A percentile compares a stretch with the other conserved stretches of the same genome.
Conservation (phyloP, 1,284 basidiomycete species). For the Cryptococcus wingfieldii region DNA sequence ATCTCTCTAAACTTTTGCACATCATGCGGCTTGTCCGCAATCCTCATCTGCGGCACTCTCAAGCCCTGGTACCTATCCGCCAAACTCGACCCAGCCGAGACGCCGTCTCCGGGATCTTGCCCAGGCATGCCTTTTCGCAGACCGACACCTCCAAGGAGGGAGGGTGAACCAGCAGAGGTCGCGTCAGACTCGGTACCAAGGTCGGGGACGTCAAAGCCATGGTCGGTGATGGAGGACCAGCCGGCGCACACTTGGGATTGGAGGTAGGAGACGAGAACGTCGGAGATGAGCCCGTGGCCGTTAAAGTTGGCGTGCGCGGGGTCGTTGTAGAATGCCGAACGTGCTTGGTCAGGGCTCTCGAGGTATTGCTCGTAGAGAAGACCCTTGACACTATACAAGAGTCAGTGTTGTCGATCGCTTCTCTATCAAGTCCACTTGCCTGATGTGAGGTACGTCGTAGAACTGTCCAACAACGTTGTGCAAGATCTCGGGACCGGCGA, state of each 20-base stretch:
- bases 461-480: constrained; percentile 87
- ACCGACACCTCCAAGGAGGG: constrained; percentile 38
- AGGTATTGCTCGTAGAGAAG: constrained; percentile 78
- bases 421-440: constrained; percentile 44
- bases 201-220: constrained; percentile 57
- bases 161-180: constrained; percentile 29
- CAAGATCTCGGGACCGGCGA: constrained; percentile 78
- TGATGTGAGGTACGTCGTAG: constrained; percentile 88
- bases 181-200: constrained; percentile 47
- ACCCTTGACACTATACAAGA: constrained; percentile 63
- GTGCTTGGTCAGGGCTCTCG: constrained; percentile 62
- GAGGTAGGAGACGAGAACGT: constrained; percentile 80
- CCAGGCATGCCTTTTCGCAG: constrained; percentile 44
- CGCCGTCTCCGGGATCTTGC: constrained; percentile 24
- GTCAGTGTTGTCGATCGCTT: not conserved
- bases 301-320: constrained; percentile 70
- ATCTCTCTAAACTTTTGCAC: constrained; percentile 70
- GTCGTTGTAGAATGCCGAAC: constrained; percentile 69
- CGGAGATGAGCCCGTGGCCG: constrained; percentile 79
- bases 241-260: constrained; percentile 78
- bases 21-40: constrained; percentile 65
- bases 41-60: constrained; percentile 64
- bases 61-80: constrained; percentile 35
- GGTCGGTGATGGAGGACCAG: constrained; percentile 71
- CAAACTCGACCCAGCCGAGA: constrained; percentile 12